Conservation (phyloP, 2,329 filamentous ascomycete genomes). For the Ophiocordyceps camponoti-saundersi region DNA sequence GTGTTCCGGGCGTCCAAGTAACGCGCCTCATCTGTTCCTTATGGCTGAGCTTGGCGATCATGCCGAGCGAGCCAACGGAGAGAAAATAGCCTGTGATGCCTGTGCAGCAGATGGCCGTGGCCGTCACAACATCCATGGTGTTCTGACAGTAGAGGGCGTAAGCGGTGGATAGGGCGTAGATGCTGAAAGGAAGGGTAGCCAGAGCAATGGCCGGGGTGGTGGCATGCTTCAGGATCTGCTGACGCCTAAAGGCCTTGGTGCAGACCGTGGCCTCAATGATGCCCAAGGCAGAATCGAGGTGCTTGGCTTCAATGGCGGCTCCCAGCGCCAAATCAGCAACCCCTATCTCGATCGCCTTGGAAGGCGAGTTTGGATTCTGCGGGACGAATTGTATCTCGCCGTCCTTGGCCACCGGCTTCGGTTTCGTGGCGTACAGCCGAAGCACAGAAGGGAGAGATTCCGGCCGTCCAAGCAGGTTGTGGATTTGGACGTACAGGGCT, state of each 20-base stretch:
- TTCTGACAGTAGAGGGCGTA: conserved; percentile 30
- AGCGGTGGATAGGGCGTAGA: conserved; percentile 49
- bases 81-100: conserved; percentile 72
- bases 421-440: conserved; percentile 69
- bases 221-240: conserved; percentile 49
- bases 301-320: conserved; percentile 61
- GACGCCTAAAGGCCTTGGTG: conserved; percentile 46
- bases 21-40: conserved; percentile 95
- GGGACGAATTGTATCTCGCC: conserved; percentile 40
- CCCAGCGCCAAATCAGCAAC: conserved; percentile 61
- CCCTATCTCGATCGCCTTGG: conserved; percentile 54
- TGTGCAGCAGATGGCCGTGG: conserved; percentile 62
- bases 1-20: conserved; percentile 72
- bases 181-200: conserved; percentile 45
- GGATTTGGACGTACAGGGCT: conserved; percentile 57
- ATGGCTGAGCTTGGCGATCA: conserved; percentile 68
- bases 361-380: conserved; percentile 50
- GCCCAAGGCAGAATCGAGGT: conserved; percentile 61
- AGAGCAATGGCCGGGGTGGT: conserved; percentile 40
- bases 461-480: conserved; percentile 54
- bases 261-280: conserved; percentile 56
- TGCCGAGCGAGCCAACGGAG: conserved; percentile 64
- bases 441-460: conserved; percentile 68
- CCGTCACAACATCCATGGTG: conserved; percentile 59
- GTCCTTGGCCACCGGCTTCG: conserved; percentile 44